Evolutionary conservation across 129 eudicot species (phyloP), one percentile per base, ranked within the genome.

Genomic region (Artemisia tridentata): DNA sequence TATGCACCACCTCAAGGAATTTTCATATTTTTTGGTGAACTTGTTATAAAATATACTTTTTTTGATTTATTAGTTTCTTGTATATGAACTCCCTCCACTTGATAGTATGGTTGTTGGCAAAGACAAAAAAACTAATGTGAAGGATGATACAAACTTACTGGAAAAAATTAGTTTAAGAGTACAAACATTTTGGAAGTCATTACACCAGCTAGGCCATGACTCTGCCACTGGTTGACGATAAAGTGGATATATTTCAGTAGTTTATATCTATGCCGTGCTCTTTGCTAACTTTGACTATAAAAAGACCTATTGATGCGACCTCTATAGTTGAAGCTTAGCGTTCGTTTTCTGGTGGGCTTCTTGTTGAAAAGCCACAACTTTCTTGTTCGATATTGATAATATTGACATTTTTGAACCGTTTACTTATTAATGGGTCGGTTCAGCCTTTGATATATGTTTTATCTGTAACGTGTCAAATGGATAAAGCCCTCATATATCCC

Each of bases 31-130:
- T 69, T 25, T 70, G 52, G 17, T 69, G 46, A 62, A 61, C 47
- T 74, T 77, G 65, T 55, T 55, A 25, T 23, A 34, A 64, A 43
- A 65, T 56, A 21, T 65, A 45, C 27, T 64, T 73, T 34, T 27
- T 48, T 72, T 49, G 9, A 48, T 61, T 48, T 8, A 48, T 47
- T 47, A 17, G 41, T 20, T 47, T 66, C 57, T 7, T 47, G 14
- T 21, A 14, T 72, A 46, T 62, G 45, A 63, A 51, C 41, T 51
- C 27, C 12, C 9, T 63, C 55, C 64, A 73, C 54, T 19, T 58
- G 58, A 72, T 59, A 59, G 7, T 13, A 4, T 72, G 59, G 57
- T 45, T 59, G 13, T 11, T 23, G 14, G 52, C 4, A 18, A 16
- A 51, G 34, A 18, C 15, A 29, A 49, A 34, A 10, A 21, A 4